Conservation (phyloP, 441 rosid species). For the Lepidium campestre region DNA sequence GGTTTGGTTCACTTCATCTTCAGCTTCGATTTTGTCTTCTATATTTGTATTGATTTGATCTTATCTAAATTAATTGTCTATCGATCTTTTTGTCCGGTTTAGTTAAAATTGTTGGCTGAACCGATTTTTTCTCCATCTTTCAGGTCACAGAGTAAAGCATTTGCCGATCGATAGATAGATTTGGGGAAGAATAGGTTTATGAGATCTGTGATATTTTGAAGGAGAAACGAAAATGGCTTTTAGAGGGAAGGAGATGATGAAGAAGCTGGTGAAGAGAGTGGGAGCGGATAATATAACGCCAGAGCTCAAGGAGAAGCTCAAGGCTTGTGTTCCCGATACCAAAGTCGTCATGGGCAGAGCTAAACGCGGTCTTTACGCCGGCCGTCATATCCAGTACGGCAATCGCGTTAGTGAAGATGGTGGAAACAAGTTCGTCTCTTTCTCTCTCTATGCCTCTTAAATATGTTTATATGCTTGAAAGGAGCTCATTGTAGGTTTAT, state of each 20-base stretch:
- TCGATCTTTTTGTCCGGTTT: not conserved
- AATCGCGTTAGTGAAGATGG: constrained; percentile 87
- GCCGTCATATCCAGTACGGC: constrained; percentile 90
- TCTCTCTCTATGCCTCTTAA: not conserved
- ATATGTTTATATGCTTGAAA: not conserved
- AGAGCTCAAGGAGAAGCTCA: constrained; percentile 52
- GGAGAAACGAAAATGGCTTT: constrained; percentile 57
- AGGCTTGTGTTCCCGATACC: constrained; percentile 64
- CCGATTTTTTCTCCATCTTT: not conserved
- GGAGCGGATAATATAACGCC: constrained; percentile 60
- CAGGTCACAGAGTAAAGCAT: constrained; percentile 4
- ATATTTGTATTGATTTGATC: not conserved
- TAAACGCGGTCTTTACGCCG: constrained; percentile 83
- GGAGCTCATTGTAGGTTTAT: not conserved
- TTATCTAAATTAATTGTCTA: not conserved
- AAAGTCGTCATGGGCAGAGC: constrained; percentile 80
- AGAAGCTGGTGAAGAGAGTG: constrained; percentile 62
- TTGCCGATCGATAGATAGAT: not conserved
- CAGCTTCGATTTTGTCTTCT: not conserved
- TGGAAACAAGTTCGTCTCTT: constrained; percentile 69
- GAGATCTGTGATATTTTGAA: constrained; percentile 5
- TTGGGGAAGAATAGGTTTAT: not conserved
- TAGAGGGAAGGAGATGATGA: constrained; percentile 87
- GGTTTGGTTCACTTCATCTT: not conserved
- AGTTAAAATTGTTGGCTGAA: not conserved